A percentile compares a stretch with the other conserved stretches of the same genome.
Conservation (phyloP, 129 eudicot species). For the Mikania micrantha region DNA sequence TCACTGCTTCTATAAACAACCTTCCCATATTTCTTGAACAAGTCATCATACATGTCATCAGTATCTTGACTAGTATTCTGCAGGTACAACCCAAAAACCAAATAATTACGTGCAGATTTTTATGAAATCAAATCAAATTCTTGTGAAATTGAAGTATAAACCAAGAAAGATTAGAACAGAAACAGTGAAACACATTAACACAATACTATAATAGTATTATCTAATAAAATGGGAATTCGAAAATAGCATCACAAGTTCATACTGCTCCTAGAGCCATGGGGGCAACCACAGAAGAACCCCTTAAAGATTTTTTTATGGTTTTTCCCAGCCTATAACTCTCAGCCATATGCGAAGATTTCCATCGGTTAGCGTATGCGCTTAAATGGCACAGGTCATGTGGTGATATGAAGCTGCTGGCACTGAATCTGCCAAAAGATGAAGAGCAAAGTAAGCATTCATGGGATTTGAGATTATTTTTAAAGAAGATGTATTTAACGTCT, state of each 20-base stretch:
- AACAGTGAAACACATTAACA: background rate
- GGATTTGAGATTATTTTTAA: background rate
- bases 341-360: constrained; percentile 18
- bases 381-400: constrained; percentile 28
- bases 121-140: background rate
- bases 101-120: background rate
- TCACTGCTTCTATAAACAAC: constrained; percentile 75
- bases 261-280: constrained; percentile 60
- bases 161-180: background rate
- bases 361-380: constrained; percentile 8
- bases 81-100: constrained; percentile 17
- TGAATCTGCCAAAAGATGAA: constrained; percentile 24
- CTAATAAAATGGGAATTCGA: background rate
- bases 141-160: background rate
- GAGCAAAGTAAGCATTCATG: constrained; percentile 1
- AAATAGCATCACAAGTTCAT: constrained; percentile 11
- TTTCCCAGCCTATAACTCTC: constrained; percentile 19
- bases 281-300: constrained; percentile 32
- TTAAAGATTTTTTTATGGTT: constrained; percentile 15
- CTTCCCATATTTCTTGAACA: constrained; percentile 71
- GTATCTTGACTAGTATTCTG: constrained; percentile 87
- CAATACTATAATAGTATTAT: background rate
- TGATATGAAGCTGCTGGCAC: constrained; percentile 25
- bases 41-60: constrained; percentile 87
- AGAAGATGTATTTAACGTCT: background rate